A percentile compares a stretch with the other conserved stretches of the same genome.
phyloP scores from a whole-genome alignment of 192 early-diverging fungal species.

The Rhizoclosmatium sp. region DNA sequence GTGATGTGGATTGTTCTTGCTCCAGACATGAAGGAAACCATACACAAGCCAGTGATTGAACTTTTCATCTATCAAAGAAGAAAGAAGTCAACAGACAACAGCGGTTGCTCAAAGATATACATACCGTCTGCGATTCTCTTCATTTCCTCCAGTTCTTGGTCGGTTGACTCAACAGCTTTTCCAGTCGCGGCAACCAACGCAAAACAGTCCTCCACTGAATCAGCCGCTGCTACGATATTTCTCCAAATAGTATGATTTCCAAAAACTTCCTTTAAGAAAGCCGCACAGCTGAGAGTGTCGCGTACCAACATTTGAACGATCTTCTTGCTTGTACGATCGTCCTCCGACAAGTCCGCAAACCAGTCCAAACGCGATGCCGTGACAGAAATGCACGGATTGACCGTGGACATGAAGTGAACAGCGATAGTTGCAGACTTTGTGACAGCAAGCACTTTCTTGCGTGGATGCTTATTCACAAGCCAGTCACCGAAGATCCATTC shows the following conservation, averaged over 20 bases:
- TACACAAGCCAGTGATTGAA: neutral
- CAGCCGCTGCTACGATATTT: neutral
- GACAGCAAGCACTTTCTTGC: neutral
- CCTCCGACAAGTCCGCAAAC: neutral
- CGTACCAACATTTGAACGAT: neutral
- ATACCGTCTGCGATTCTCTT: neutral
- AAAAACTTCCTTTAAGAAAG: neutral
- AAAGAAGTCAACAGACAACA: neutral
- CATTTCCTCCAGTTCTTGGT: neutral
- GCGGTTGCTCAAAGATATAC: too few relatives aligned
- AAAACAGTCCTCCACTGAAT: neutral
- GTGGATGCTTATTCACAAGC: neutral
- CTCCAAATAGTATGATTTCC: neutral
- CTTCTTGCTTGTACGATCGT: neutral
- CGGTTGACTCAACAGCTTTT: neutral
- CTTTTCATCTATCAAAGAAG: neutral
- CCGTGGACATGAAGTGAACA: neutral
- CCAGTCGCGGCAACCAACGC: neutral
- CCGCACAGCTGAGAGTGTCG: neutral
- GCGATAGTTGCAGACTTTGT: neutral
- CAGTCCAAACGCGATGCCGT: slow-evolving; percentile 9
- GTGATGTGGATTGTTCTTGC: neutral
- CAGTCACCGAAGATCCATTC: slow-evolving; percentile 8
- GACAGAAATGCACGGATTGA: neutral
- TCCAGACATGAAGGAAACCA: neutral